phyloP scores from a whole-genome alignment of 2,329 filamentous ascomycete genomes.

The Epichloe elymi region DNA sequence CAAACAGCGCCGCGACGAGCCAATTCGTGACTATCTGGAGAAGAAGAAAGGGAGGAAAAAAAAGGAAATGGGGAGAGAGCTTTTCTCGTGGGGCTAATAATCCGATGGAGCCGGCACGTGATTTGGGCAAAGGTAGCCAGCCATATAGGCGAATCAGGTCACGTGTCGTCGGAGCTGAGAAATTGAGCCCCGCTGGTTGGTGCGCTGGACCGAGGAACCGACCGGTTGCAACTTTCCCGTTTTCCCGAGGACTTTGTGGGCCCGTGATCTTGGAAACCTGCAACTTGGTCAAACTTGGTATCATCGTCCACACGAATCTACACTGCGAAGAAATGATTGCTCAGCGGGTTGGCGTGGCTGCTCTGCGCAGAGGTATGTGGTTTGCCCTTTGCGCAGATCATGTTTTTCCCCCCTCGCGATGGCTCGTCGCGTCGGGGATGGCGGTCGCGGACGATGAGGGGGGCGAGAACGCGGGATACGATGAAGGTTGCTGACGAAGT shows the following conservation, averaged over 20 bases:
- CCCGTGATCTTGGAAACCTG: not conserved
- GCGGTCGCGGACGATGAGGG: not conserved
- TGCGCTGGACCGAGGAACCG: slow-evolving; percentile 30
- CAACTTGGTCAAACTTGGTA: not conserved
- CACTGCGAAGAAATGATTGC: slow-evolving; percentile 34
- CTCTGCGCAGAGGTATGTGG: slow-evolving; percentile 42
- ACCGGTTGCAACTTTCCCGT: slow-evolving; percentile 5
- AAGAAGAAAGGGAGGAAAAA: slow-evolving; percentile 22
- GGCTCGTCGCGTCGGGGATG: not conserved
- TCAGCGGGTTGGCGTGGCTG: slow-evolving; percentile 44
- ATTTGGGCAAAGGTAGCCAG: not conserved
- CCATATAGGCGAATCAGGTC: slow-evolving; percentile 9
- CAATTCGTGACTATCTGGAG: slow-evolving; percentile 38
- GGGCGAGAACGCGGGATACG: too few relatives aligned
- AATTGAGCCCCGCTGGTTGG: slow-evolving; percentile 28
- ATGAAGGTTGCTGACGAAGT: not conserved
- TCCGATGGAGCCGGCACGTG: slow-evolving; percentile 9
- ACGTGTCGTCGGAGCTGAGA: slow-evolving; percentile 21
- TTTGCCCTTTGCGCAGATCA: not conserved
- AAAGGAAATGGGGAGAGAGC: slow-evolving; percentile 6
- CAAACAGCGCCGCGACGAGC: slow-evolving; percentile 22
- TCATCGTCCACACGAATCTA: slow-evolving; percentile 2
- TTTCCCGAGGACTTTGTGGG: not conserved
- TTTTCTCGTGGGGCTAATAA: not conserved
- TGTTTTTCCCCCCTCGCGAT: not conserved